Conservation (phyloP, 257 asterid species). For the Knoxia roxburghii region DNA sequence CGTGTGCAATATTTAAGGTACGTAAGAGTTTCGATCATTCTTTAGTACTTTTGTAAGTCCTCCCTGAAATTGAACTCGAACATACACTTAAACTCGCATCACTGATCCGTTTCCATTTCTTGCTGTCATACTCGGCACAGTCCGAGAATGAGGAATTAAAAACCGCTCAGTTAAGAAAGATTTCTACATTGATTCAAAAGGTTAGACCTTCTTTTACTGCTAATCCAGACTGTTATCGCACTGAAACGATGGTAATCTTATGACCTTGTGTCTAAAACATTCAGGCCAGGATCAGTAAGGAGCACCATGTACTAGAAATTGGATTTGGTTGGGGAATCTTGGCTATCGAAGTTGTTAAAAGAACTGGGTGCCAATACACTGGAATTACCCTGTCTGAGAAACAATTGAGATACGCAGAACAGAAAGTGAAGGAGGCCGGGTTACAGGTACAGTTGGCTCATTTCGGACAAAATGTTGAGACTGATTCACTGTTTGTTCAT, state of each 20-base stretch:
- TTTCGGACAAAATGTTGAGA: no score
- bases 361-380: slow-evolving; percentile 81
- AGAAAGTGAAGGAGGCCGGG: slow-evolving; percentile 68
- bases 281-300: slow-evolving; percentile 63
- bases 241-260: no score
- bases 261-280: not conserved
- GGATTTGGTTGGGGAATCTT: slow-evolving; percentile 97
- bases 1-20: slow-evolving; percentile 80
- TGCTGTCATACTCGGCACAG: slow-evolving; percentile 18
- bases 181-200: slow-evolving; percentile 71
- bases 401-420: slow-evolving; percentile 65
- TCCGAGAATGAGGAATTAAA: slow-evolving; percentile 64
- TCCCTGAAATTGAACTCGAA: not conserved
- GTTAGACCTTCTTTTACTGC: slow-evolving; percentile 19
- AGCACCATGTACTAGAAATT: slow-evolving; percentile 75
- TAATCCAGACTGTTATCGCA: not conserved
- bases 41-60: not conserved
- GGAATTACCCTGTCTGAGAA: slow-evolving; percentile 84
- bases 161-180: slow-evolving; percentile 68
- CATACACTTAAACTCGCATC: no score
- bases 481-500: not conserved
- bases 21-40: slow-evolving; percentile 1
- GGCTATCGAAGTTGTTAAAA: slow-evolving; percentile 71
- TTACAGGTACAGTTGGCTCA: slow-evolving; percentile 62
- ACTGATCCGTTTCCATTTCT: no score